Conservation (phyloP, 257 asterid genomes). For the Asclepias syriaca region DNA sequence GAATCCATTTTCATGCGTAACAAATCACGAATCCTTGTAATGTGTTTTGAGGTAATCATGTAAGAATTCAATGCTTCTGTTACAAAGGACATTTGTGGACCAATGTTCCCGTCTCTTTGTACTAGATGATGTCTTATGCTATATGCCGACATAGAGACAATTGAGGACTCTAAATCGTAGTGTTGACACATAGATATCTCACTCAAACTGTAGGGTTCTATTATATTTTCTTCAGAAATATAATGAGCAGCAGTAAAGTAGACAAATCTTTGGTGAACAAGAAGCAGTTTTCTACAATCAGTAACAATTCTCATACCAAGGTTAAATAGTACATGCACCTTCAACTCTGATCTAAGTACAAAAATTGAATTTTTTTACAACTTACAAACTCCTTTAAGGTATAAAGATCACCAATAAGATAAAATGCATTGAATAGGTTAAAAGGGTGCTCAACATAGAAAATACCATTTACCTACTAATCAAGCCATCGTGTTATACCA, state of each 20-base stretch:
- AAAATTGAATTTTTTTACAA: constrained; percentile 26
- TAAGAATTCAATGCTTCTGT: neutral
- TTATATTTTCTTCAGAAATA: neutral
- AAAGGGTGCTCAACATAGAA: neutral
- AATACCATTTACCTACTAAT: constrained; percentile 32
- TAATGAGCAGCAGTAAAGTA: neutral
- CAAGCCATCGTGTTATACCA: constrained; percentile 96
- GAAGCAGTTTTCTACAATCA: neutral
- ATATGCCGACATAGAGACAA: neutral
- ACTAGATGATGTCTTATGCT: neutral
- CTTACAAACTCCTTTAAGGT: constrained; percentile 15
- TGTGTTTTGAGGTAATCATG: neutral
- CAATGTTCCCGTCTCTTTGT: neutral
- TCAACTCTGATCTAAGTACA: constrained; percentile 21
- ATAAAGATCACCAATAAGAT: constrained; percentile 24
- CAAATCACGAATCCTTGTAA: neutral
- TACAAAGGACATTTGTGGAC: neutral
- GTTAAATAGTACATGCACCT: constrained; percentile 13
- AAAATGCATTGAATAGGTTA: constrained; percentile 12
- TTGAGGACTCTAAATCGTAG: neutral
- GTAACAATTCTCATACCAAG: neutral
- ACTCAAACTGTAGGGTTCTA: neutral
- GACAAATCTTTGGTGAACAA: neutral
- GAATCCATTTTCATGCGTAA: neutral
- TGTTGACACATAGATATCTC: neutral